A percentile compares a stretch with the other conserved stretches of the same genome.
phyloP scores from a whole-genome alignment of 1,284 basidiomycete species.

The Trichosporon coremiiforme region DNA sequence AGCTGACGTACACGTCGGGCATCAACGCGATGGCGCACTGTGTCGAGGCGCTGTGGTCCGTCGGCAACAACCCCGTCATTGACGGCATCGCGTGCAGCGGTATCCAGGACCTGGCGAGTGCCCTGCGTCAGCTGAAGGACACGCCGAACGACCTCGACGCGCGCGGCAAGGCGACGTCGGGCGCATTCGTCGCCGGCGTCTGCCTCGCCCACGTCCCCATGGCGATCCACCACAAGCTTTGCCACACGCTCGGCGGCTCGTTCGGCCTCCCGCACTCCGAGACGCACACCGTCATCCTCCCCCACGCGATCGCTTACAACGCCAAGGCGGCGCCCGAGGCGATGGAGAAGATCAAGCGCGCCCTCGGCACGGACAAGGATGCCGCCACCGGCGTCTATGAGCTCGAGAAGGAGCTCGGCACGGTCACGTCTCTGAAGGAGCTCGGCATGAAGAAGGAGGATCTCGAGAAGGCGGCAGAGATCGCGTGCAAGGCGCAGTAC shows the following conservation, averaged over 20 bases:
- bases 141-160: constrained; percentile 53
- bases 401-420: constrained; percentile 57
- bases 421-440: constrained; percentile 55
- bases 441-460: constrained; percentile 60
- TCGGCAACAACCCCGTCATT: constrained; percentile 58
- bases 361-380: constrained; percentile 44
- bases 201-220: constrained; percentile 58
- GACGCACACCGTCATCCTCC: constrained; percentile 60
- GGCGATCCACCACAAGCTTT: constrained; percentile 61
- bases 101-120: constrained; percentile 53
- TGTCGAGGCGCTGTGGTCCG: constrained; percentile 58
- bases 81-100: constrained; percentile 58
- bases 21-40: constrained; percentile 61
- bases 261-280: constrained; percentile 60
- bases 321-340: constrained; percentile 53
- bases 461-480: constrained; percentile 58
- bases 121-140: constrained; percentile 54
- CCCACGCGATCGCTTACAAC: constrained; percentile 60
- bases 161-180: constrained; percentile 57
- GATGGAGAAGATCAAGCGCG: constrained; percentile 54
- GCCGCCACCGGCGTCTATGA: constrained; percentile 58
- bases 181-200: constrained; percentile 58
- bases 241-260: constrained; percentile 58
- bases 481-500: constrained; percentile 58
- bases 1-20: constrained; percentile 58